Evolutionary conservation across 2,329 filamentous ascomycete genomes (phyloP).

Genomic region (Ophiosphaerella narmari): DNA sequence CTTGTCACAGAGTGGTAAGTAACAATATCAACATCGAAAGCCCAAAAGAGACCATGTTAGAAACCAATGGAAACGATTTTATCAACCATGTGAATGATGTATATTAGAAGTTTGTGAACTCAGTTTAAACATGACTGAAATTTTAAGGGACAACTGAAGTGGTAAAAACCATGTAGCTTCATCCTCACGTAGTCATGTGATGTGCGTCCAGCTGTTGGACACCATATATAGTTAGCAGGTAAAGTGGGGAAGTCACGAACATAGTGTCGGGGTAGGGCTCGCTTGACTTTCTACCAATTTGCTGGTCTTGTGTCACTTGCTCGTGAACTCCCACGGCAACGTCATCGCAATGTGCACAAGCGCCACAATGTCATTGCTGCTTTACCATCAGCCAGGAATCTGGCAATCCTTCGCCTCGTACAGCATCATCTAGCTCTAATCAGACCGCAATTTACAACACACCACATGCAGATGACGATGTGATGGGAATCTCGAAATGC

Average conservation of each 20-base stretch:
- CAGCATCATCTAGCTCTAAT: neutral
- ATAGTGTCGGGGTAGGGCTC: too few relatives aligned
- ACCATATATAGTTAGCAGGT: too few relatives aligned
- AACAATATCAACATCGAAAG: conserved; percentile 16
- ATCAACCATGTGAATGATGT: too few relatives aligned
- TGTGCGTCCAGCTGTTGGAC: too few relatives aligned
- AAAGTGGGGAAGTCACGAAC: too few relatives aligned
- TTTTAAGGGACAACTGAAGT: too few relatives aligned
- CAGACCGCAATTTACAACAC: neutral
- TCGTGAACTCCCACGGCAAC: neutral
- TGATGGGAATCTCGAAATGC: conserved; percentile 12
- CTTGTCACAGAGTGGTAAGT: neutral
- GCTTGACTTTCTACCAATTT: too few relatives aligned
- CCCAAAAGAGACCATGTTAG: conserved; percentile 3
- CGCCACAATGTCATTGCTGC: neutral
- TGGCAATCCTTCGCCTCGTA: neutral
- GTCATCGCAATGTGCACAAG: neutral
- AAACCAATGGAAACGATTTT: neutral
- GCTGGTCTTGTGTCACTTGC: too few relatives aligned
- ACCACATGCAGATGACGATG: conserved; percentile 13
- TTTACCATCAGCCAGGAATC: neutral
- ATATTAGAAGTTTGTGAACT: too few relatives aligned
- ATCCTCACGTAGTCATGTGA: too few relatives aligned
- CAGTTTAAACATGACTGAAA: too few relatives aligned
- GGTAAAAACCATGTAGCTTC: too few relatives aligned